Evolutionary conservation across 176 grass and related monocot genomes (phyloP).

Genomic region (Avena eriantha): DNA sequence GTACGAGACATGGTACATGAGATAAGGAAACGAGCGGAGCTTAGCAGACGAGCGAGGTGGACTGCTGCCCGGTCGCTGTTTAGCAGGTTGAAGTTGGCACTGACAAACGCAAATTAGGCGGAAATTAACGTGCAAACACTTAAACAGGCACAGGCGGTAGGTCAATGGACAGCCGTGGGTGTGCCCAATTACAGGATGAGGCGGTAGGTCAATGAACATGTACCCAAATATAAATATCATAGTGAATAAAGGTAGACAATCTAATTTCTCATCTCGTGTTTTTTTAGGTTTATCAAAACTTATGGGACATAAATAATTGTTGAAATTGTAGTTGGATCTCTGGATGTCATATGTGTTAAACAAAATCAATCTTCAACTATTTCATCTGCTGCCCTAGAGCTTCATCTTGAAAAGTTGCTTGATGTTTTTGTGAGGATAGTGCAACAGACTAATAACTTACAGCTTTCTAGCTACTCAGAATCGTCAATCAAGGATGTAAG

Average conservation of each 20-base stretch:
- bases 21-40: too few species aligned
- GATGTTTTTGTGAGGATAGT: constrained; percentile 51
- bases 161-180: too few species aligned
- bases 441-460: constrained; percentile 74
- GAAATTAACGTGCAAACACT: too few species aligned
- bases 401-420: too few species aligned
- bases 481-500: constrained; percentile 90
- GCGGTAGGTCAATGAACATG: too few species aligned
- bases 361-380: constrained; percentile 75
- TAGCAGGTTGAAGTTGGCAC: too few species aligned
- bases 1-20: too few species aligned
- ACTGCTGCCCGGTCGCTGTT: too few species aligned
- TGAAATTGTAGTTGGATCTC: constrained; percentile 81
- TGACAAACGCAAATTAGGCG: too few species aligned
- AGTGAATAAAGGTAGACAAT: neutral
- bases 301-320: constrained; percentile 96
- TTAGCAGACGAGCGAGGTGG: too few species aligned
- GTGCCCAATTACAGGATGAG: too few species aligned
- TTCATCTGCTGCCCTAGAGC: constrained; percentile 73
- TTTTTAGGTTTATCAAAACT: constrained; percentile 77
- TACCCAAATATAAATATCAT: neutral
- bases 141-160: too few species aligned
- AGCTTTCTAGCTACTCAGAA: constrained; percentile 74
- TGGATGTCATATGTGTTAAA: constrained; percentile 85
- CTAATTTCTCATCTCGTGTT: constrained; percentile 23